A percentile compares a stretch with the other conserved stretches of the same genome.
phyloP scores from a whole-genome alignment of 208 protist genomes.

The Trypanosoma platydactyli region DNA sequence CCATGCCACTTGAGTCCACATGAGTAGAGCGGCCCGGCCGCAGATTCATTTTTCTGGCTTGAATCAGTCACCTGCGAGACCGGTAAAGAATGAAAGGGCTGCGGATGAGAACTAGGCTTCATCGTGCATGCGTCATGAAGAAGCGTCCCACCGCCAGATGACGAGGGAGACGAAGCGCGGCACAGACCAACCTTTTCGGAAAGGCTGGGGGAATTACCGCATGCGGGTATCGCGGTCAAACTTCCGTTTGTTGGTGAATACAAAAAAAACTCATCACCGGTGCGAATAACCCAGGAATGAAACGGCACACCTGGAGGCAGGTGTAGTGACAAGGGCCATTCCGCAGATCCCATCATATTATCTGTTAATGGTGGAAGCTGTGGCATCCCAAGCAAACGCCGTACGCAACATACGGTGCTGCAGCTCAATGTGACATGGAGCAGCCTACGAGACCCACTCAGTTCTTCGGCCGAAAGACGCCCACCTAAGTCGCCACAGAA shows the following conservation, averaged over 20 bases:
- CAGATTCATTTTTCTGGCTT: too few species aligned
- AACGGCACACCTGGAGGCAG: constrained; percentile 42
- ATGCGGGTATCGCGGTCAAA: background rate
- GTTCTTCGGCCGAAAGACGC: background rate
- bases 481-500: constrained; percentile 23
- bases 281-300: constrained; percentile 26
- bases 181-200: too few species aligned
- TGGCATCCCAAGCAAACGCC: constrained; percentile 64
- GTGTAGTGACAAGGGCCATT: constrained; percentile 34
- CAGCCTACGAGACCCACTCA: constrained; percentile 40
- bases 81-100: too few species aligned
- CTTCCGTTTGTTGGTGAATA: background rate
- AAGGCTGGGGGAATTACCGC: too few species aligned
- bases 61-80: too few species aligned
- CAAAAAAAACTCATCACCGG: constrained; percentile 24
- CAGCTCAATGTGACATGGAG: constrained; percentile 22
- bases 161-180: too few species aligned
- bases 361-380: constrained; percentile 22
- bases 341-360: background rate
- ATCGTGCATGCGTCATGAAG: too few species aligned
- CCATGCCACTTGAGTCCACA: too few species aligned
- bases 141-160: too few species aligned
- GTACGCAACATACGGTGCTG: constrained; percentile 43
- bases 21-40: too few species aligned
- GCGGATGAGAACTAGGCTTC: too few species aligned